Base-by-base conservation (phyloP, 371 early-diverging fungal species). In the Mucor ambiguus region DNA sequence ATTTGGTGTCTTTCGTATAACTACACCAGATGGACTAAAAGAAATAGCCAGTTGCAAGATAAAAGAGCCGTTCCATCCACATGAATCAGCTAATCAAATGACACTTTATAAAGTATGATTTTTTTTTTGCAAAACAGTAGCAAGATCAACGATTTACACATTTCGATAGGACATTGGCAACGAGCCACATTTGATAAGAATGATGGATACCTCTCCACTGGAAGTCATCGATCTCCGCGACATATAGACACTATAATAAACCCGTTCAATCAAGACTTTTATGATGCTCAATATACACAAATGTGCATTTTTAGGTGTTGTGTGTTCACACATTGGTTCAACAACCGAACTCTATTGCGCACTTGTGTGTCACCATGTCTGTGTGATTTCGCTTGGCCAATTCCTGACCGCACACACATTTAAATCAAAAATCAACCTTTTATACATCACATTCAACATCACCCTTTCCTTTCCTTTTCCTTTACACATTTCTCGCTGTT, bases 1-100 rank as follows among this genome's bases (percentile, higher is more conserved):
- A 4, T 61, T 61, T 61, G 61, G 61, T 61, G 29, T 61, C 11
- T 61, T 61, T 22, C 61, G 61, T 49, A 24, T 61, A 61, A 61
- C 60, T n/a, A 46, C 48, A 22, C 61, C 61, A 14, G 16, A 61
- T 32, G 61, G 61, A 30, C 26, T 61, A 49, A 26, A 49, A 49
- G 61, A 61, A 33, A 61, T 61, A 18, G 35, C 61, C 18, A 61
- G 49, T 7, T 61, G 61, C 22, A 61, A 24, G 35, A 32, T 35
- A 24, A 14, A 33, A 48, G 49, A 49, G 22, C 48, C 61, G 1
- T 61, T 61, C 26, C 61, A 61, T 61, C 61, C 61, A 14, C 61
- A 61, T 35, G 54, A 29, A 29, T 35, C 61, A 10, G 41, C 41
- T 18, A 33, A 61, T 20, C 29, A 30, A 24, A 22, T 48, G 11